Evolutionary conservation across 768 basidiomycete genomes (phyloP), one percentile per base, ranked within the genome.

Genomic region (Suillus weaverae): DNA sequence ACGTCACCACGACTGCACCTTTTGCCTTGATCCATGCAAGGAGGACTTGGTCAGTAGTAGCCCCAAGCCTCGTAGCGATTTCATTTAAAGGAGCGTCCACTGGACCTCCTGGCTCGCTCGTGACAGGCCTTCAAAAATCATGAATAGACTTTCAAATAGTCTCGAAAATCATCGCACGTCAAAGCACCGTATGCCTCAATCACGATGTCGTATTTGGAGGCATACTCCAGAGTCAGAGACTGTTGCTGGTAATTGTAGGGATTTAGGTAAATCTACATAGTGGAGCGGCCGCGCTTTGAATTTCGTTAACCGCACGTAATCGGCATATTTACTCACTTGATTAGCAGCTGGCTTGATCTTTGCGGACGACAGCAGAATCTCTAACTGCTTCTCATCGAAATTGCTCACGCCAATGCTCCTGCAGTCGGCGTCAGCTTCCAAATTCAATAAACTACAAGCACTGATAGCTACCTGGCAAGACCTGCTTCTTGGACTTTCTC

Each of bases 321-420:
- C 20, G 39, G 18, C 20, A 26, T 18, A n/a, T 35, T 63, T 41
- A 70, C 75, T 35, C 22, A 85, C 89, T 79, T 92, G 90, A 76
- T 91, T 91, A 11, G 84, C 87, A 2, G 79, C 87, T 0, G 89
- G 90, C 67, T 82, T 84, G 69, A 89, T 75, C 70, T 88, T 86
- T 9, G 87, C 86, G 1, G 83, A 83, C n/a, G 76, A 78, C 14
- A 91, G 74, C 26, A 91, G 76, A n/a, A 80, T 79, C 50, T 83
- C 72, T 14, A 91, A 81, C 30, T 92, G 81, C 1, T 78, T 64
- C 13, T 86, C 80, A 18, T 78, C 77, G 70, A 89, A 91, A 78
- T 91, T 91, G 77, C 86, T 88, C 44, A 91, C 87, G 30, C 89
- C 89, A 63, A 90, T 89, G 73, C 85, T 88, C 84, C 87, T 89